Evolutionary conservation across 2,329 filamentous ascomycete species (phyloP).

Genomic region (Proliferodiscus dingleyae): DNA sequence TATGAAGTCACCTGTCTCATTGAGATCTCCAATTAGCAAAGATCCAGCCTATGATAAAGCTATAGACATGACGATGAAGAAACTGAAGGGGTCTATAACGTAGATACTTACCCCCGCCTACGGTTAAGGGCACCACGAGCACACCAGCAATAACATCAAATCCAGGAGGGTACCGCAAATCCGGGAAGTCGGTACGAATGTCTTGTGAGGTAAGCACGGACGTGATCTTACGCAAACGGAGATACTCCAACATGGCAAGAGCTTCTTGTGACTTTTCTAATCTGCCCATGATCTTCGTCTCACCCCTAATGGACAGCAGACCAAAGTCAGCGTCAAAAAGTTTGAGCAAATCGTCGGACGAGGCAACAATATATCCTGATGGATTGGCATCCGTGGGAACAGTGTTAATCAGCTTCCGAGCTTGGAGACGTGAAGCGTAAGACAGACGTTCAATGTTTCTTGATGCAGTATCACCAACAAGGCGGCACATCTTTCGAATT

Average conservation of each 20-base stretch:
- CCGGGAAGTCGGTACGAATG: slow-evolving; percentile 70
- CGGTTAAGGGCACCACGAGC: slow-evolving; percentile 74
- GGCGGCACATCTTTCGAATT: slow-evolving; percentile 84
- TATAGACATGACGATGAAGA: too few species aligned
- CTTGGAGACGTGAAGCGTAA: slow-evolving; percentile 78
- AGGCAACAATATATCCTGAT: slow-evolving; percentile 85
- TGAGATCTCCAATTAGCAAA: too few species aligned
- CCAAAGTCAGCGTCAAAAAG: slow-evolving; percentile 87
- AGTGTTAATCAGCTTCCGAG: slow-evolving; percentile 83
- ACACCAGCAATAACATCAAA: slow-evolving; percentile 75
- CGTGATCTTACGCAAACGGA: slow-evolving; percentile 69
- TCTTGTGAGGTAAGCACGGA: slow-evolving; percentile 77
- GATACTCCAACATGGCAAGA: slow-evolving; percentile 77
- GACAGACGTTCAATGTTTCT: slow-evolving; percentile 84
- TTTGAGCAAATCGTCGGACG: slow-evolving; percentile 77
- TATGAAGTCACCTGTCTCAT: slow-evolving; percentile 3
- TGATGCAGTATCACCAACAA: slow-evolving; percentile 81
- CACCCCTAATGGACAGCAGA: slow-evolving; percentile 76
- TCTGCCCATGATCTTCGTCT: slow-evolving; percentile 78
- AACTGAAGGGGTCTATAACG: neutral
- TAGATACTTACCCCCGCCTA: slow-evolving; percentile 46
- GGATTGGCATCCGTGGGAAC: slow-evolving; percentile 76
- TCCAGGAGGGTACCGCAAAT: slow-evolving; percentile 72
- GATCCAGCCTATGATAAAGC: too few species aligned
- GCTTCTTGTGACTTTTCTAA: slow-evolving; percentile 76